Conservation (phyloP, 495 filamentous ascomycete species). For the Trichocladium antarcticum region DNA sequence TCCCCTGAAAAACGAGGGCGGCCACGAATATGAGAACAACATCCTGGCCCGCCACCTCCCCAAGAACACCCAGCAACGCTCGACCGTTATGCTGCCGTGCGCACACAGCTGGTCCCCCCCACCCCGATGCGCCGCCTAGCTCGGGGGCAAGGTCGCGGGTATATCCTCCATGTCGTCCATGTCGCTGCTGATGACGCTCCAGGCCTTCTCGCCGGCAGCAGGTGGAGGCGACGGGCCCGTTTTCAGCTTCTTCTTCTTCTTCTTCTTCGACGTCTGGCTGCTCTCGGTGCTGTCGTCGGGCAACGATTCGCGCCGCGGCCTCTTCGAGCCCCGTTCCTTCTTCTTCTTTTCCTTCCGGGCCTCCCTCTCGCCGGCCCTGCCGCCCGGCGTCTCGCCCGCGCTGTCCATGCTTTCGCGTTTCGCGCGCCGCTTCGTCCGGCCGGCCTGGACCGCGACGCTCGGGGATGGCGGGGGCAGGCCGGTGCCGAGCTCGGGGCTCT, state of each 20-base stretch:
- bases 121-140: no score
- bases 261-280: no score
- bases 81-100: neutral
- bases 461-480: neutral
- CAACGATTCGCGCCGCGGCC: neutral
- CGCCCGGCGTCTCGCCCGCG: neutral
- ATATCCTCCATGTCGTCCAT: constrained; percentile 31
- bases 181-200: constrained; percentile 16
- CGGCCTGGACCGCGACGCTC: neutral
- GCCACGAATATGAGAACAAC: no score
- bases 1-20: no score
- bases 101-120: no score
- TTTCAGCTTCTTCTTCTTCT: neutral
- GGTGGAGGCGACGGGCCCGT: neutral
- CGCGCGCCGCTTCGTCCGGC: constrained; percentile 1
- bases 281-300: neutral
- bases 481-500: neutral
- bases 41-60: no score
- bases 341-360: neutral
- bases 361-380: neutral
- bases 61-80: neutral
- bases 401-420: neutral
- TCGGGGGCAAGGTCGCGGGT: constrained; percentile 17
- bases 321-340: neutral
- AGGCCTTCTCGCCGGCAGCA: neutral